Evolutionary conservation across 176 grass and related monocot species (phyloP).

Genomic region (sorghum (Sorghum bicolor)): Sorghum_bicolor_NCBIv3 NC_012870.2:7514501-7515000

Average conservation of each 20-base stretch:
- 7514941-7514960: conserved; percentile 45
- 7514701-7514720: conserved; percentile 34
- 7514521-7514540: conserved; percentile 97
- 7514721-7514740: conserved; percentile 5
- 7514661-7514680: conserved; percentile 89
- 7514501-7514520: conserved; percentile 99
- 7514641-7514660: conserved; percentile 79
- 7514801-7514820: conserved; percentile 17
- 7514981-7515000: conserved; percentile 21
- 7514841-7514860: not conserved
- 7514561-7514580: conserved; percentile 69
- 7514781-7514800: not conserved
- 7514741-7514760: not conserved
- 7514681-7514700: conserved; percentile 77
- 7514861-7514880: conserved; percentile 6
- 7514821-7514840: not conserved
- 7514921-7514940: conserved; percentile 99
- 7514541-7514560: conserved; percentile 90
- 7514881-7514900: conserved; percentile 96
- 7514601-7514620: conserved; percentile 90
- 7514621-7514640: conserved; percentile 89
- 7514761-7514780: not conserved
- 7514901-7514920: conserved; percentile 99
- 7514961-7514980: conserved; percentile 19
- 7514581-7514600: conserved; percentile 84